phyloP scores from a whole-genome alignment of 768 basidiomycete genomes.

The Chiua virens region DNA sequence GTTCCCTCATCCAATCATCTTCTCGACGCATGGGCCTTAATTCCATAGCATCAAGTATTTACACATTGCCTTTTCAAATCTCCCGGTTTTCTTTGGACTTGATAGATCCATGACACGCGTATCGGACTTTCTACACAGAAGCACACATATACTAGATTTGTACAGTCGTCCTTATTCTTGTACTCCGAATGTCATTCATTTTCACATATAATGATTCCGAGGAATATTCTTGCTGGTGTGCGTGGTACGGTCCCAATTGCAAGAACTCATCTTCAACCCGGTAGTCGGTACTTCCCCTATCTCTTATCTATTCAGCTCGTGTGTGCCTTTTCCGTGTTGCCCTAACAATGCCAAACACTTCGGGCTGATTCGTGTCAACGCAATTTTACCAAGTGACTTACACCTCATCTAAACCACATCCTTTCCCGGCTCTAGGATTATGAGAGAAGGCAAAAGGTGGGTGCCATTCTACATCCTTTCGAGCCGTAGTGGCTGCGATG shows the following conservation, averaged over 20 bases:
- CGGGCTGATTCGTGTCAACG: not conserved
- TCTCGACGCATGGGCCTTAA: constrained; percentile 14
- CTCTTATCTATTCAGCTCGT: too few relatives aligned
- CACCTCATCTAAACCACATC: not conserved
- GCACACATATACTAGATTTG: constrained; percentile 14
- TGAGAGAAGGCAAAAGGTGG: constrained; percentile 6
- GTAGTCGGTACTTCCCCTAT: too few relatives aligned
- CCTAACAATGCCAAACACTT: constrained; percentile 17
- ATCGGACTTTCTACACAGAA: constrained; percentile 15
- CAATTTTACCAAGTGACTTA: not conserved
- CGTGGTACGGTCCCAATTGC: not conserved
- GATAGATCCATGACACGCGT: constrained; percentile 4
- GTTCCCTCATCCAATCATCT: constrained; percentile 4
- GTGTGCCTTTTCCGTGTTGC: too few relatives aligned
- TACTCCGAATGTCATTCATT: constrained; percentile 9
- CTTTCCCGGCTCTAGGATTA: not conserved
- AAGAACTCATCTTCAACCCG: too few relatives aligned
- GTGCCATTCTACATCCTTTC: not conserved
- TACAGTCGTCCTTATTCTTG: constrained; percentile 17
- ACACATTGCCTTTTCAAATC: not conserved
- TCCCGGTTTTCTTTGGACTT: constrained; percentile 10
- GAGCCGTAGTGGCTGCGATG: constrained; percentile 15
- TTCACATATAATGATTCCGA: constrained; percentile 2
- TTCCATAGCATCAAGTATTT: constrained; percentile 12
- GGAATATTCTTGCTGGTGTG: constrained; percentile 1